These are phyloP conservation scores for Microbotryum violaceum DNA, from an alignment of 1,284 basidiomycete species.

Conservation along the genomic window DNA sequence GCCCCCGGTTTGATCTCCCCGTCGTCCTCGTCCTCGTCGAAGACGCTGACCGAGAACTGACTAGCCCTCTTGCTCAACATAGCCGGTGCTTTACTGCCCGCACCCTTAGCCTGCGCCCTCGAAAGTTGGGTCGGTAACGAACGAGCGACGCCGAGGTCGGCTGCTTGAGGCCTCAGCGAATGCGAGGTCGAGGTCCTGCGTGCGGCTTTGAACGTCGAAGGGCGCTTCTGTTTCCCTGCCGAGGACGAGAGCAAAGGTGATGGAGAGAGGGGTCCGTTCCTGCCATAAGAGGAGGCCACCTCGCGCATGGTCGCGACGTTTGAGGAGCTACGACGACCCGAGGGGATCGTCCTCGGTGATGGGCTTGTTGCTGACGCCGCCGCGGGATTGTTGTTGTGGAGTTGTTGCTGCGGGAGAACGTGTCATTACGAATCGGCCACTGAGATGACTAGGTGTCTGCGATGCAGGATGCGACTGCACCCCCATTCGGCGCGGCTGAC, in stretches of 20 bases:
- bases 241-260: slow-evolving; percentile 9
- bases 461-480: neutral
- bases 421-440: no score
- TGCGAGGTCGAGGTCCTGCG: slow-evolving; percentile 4
- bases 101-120: neutral
- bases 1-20: slow-evolving; percentile 6
- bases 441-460: neutral
- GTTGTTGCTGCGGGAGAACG: no score
- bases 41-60: neutral
- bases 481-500: neutral
- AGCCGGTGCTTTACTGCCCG: neutral
- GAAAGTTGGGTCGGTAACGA: neutral
- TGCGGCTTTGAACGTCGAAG: slow-evolving; percentile 9
- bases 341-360: no score
- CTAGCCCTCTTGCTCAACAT: neutral
- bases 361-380: no score
- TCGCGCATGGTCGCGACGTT: no score
- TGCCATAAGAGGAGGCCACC: no score
- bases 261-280: no score
- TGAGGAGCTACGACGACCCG: no score
- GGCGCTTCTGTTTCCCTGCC: slow-evolving; percentile 18
- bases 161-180: neutral
- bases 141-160: neutral
- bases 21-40: neutral
- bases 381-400: no score